phyloP scores from a whole-genome alignment of 1,284 basidiomycete genomes.

The Moesziomyces globuligerus region DNA sequence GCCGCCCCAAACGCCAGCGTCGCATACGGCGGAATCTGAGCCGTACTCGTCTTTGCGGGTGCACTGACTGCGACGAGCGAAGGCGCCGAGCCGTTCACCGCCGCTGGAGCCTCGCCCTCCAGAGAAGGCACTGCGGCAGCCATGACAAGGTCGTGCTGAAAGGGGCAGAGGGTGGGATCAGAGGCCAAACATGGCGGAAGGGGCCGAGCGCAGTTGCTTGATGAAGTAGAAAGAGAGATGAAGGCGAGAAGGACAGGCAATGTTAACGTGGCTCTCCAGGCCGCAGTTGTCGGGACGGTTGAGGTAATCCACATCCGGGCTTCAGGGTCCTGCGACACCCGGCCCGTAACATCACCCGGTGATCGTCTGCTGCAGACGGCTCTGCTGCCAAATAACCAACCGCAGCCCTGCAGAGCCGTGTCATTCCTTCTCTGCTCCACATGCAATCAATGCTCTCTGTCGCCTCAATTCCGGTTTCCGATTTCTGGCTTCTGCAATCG shows the following conservation, averaged over 20 bases:
- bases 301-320: neutral
- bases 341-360: neutral
- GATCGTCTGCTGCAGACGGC: slow-evolving; percentile 24
- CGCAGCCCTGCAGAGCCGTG: neutral
- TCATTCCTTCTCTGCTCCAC: neutral
- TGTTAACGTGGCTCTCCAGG: too few species aligned
- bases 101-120: slow-evolving; percentile 20
- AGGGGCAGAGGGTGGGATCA: neutral
- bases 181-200: neutral
- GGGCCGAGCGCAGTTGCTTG: neutral
- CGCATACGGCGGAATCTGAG: slow-evolving; percentile 51
- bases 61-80: neutral
- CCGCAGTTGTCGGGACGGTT: too few species aligned
- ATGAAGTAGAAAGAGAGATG: neutral
- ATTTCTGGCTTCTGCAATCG: too few species aligned
- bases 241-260: too few species aligned
- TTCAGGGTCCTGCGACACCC: slow-evolving; percentile 23
- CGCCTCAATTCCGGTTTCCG: neutral
- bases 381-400: neutral
- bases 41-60: neutral
- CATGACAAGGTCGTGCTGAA: neutral
- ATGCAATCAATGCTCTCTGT: neutral
- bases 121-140: neutral
- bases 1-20: slow-evolving; percentile 61
- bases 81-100: neutral